Evolutionary conservation across 306 rosid species (phyloP), one percentile per base, ranked within the genome.

Genomic region (Psophocarpus tetragonolobus): DNA sequence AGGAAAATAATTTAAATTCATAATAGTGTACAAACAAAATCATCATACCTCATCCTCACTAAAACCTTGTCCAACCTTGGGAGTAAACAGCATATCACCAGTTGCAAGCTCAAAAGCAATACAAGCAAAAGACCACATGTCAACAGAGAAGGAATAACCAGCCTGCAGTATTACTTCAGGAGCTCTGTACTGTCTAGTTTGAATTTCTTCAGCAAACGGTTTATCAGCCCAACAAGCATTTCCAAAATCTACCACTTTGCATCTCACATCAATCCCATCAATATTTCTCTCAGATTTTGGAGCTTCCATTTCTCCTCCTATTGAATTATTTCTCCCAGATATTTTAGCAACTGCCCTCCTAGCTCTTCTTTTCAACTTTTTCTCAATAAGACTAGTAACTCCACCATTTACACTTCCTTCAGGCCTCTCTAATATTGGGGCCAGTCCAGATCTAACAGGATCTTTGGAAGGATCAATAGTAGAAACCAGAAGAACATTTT

Each of bases 101-200:
- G 98, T 95, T 26, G 98, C 97, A 70, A 95, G 96, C 82, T 95
- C 98, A 44, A 92, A 89, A 71, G 96, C 93, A 21, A 85, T 95
- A 80, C 98, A 95, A 30, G 91, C 98, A 24, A 95, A 88, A 42
- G 98, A 95, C 98, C 98, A 95, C 97, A 95, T 92, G 82, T 95
- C 98, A 68, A 92, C 93, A 38, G 97, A 74, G 85, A 71, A 85
- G 75, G 97, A 86, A 83, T 95, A 92, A 4, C 98, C 97, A 41
- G 97, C 78, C 82, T 87, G 95, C 78, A 95, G 67, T 71, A 95
- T 72, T 61, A 95, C 98, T 87, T 95, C 98, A 50, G 98, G 98
- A 80, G 98, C 97, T 83, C 98, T 89, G 58, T 95, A 95, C 82
- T 95, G 97, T 88, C 98, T 87, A 8, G 98, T 95, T 77, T 95